Evolutionary conservation across 768 basidiomycete genomes (phyloP).

Genomic region (Hypsizygus marmoreus): DNA sequence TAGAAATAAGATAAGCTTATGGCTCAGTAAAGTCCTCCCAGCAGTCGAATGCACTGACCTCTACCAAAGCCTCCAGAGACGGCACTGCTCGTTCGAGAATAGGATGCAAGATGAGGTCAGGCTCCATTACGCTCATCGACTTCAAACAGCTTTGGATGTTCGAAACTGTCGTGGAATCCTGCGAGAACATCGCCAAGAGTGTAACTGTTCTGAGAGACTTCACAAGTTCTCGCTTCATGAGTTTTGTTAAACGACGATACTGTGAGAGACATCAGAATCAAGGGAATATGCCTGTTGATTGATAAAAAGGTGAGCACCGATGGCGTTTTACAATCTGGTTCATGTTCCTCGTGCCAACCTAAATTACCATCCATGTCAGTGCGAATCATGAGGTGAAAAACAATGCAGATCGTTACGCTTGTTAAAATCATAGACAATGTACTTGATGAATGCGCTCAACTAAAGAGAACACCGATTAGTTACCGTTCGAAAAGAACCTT

Average conservation of each 20-base stretch:
- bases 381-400: conserved; percentile 2
- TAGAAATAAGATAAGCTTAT: conserved; percentile 27
- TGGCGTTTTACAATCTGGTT: conserved; percentile 81
- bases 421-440: conserved; percentile 82
- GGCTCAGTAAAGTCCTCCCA: not conserved
- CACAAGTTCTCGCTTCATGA: conserved; percentile 84
- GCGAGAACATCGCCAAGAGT: conserved; percentile 88
- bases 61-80: conserved; percentile 84
- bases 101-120: conserved; percentile 80
- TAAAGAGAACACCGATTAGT: conserved; percentile 26
- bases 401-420: conserved; percentile 51
- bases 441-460: conserved; percentile 86
- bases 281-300: not conserved
- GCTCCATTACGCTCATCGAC: conserved; percentile 82
- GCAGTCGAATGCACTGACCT: conserved; percentile 45
- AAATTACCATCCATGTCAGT: conserved; percentile 3
- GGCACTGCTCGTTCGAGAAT: conserved; percentile 84
- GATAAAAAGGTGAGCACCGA: conserved; percentile 34
- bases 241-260: conserved; percentile 74
- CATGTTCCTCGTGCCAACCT: conserved; percentile 82
- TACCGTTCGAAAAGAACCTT: conserved; percentile 1
- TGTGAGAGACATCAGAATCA: conserved; percentile 23
- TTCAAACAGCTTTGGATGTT: conserved; percentile 83
- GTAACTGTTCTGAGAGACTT: conserved; percentile 80
- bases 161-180: conserved; percentile 69